A percentile compares a stretch with the other conserved stretches of the same genome.
Evolutionary conservation across 805 yeast genomes (phyloP).

Genomic region (Metschnikowia bowlesiae): DNA sequence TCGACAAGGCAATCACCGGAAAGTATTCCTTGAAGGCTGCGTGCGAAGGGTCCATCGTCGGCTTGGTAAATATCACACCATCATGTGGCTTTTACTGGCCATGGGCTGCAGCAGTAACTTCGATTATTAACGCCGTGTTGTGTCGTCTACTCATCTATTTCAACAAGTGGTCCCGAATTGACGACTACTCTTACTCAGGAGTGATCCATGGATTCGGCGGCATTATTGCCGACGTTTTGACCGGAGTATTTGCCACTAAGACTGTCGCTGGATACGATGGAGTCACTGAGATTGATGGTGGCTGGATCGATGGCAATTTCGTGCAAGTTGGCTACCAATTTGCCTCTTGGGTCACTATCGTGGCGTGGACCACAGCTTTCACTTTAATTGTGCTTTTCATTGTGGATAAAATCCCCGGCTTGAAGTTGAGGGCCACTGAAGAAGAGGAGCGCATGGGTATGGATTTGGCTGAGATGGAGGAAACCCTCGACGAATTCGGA

Average conservation of each 20-base stretch:
- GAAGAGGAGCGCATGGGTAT: conserved; percentile 50
- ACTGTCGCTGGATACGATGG: conserved; percentile 43
- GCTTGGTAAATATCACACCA: conserved; percentile 45
- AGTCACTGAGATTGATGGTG: conserved; percentile 40
- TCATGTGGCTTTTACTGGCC: conserved; percentile 45
- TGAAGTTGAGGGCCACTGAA: conserved; percentile 39
- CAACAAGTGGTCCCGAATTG: conserved; percentile 41
- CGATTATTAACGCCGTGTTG: conserved; percentile 33
- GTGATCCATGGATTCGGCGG: conserved; percentile 49
- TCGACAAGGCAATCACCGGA: conserved; percentile 39
- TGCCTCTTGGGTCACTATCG: conserved; percentile 39
- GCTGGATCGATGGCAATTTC: conserved; percentile 45
- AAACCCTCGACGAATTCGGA: conserved; percentile 38
- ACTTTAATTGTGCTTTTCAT: conserved; percentile 42
- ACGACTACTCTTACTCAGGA: conserved; percentile 44
- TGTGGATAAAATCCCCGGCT: conserved; percentile 50
- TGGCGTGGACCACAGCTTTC: conserved; percentile 43
- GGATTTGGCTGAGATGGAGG: conserved; percentile 50
- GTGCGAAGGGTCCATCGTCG: conserved; percentile 44
- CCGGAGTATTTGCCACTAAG: conserved; percentile 44
- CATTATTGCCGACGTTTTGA: conserved; percentile 37
- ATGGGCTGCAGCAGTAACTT: conserved; percentile 43
- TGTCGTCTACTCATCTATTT: conserved; percentile 34
- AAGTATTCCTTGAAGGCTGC: conserved; percentile 41
- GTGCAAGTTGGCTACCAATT: conserved; percentile 44